Evolutionary conservation across 2,329 filamentous ascomycete species (phyloP).

Genomic region (Alternaria triticimaculans): DNA sequence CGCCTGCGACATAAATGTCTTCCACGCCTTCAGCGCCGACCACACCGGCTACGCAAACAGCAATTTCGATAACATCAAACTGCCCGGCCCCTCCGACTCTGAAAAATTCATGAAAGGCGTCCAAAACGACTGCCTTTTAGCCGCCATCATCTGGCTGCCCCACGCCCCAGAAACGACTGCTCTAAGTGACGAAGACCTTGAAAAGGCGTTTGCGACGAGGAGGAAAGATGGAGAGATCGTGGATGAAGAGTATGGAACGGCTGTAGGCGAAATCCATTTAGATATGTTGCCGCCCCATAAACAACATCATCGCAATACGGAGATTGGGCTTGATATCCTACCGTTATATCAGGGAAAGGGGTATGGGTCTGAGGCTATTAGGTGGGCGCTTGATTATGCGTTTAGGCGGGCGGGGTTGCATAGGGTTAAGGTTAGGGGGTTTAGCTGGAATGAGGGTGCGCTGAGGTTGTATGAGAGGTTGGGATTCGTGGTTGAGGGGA

Average conservation of each 20-base stretch:
- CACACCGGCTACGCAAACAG: conserved; percentile 33
- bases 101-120: conserved; percentile 21
- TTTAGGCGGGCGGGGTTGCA: conserved; percentile 56
- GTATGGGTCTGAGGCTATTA: conserved; percentile 57
- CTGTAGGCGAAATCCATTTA: conserved; percentile 28
- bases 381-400: conserved; percentile 57
- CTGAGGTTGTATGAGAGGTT: conserved; percentile 53
- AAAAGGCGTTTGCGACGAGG: neutral
- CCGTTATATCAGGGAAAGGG: conserved; percentile 48
- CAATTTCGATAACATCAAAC: conserved; percentile 28
- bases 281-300: neutral
- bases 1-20: conserved; percentile 29
- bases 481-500: conserved; percentile 56
- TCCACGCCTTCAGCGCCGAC: conserved; percentile 34
- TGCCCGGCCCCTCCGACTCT: conserved; percentile 22
- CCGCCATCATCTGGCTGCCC: conserved; percentile 31
- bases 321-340: conserved; percentile 51
- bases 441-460: conserved; percentile 54
- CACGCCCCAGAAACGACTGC: neutral
- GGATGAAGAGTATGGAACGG: neutral
- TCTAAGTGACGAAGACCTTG: neutral
- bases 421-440: conserved; percentile 50
- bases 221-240: neutral
- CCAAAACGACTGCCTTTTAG: conserved; percentile 27
- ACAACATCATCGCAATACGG: conserved; percentile 52